These are phyloP conservation scores for Chloranthus sessilifolius DNA, from an alignment of 164 flowering plant species.

Conservation along the genomic window DNA sequence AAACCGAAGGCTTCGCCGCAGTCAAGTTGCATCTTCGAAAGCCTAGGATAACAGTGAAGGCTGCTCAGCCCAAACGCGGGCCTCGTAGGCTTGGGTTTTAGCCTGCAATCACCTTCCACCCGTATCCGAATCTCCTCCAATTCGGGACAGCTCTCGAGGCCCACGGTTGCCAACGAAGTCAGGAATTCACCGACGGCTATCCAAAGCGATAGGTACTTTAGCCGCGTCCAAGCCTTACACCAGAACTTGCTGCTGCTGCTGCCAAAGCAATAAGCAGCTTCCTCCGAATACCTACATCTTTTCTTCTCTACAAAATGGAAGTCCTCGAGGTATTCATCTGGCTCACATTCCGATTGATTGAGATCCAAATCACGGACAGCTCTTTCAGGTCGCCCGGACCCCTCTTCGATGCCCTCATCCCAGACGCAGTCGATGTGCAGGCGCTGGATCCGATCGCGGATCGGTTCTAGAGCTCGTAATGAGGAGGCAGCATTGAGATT, in stretches of 20 bases:
- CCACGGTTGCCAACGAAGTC: conserved; percentile 43
- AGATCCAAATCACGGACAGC: conserved; percentile 31
- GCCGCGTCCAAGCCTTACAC: conserved; percentile 45
- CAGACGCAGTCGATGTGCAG: conserved; percentile 86
- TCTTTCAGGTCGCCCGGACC: background rate
- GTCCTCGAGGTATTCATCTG: background rate
- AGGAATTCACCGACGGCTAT: conserved; percentile 70
- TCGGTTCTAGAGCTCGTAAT: conserved; percentile 59
- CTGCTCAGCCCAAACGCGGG: conserved; percentile 55
- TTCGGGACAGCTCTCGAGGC: conserved; percentile 74
- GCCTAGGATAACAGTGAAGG: conserved; percentile 41
- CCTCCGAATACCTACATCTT: conserved; percentile 30
- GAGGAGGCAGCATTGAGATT: conserved; percentile 49
- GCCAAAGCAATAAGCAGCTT: conserved; percentile 20
- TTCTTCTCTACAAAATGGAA: conserved; percentile 30
- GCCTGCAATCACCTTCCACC: conserved; percentile 91
- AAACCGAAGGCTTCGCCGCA: conserved; percentile 75
- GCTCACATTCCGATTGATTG: conserved; percentile 14
- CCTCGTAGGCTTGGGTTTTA: conserved; percentile 35
- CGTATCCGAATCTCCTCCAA: conserved; percentile 65
- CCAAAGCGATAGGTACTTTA: conserved; percentile 70
- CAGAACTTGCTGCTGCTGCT: conserved; percentile 26
- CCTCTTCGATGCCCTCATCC: conserved; percentile 27
- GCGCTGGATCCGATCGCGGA: conserved; percentile 43
- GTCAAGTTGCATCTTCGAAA: conserved; percentile 72